A percentile compares a stretch with the other conserved stretches of the same genome.
Evolutionary conservation across 371 early-diverging fungal species (phyloP).

Genomic region (Blakeslea trispora): DNA sequence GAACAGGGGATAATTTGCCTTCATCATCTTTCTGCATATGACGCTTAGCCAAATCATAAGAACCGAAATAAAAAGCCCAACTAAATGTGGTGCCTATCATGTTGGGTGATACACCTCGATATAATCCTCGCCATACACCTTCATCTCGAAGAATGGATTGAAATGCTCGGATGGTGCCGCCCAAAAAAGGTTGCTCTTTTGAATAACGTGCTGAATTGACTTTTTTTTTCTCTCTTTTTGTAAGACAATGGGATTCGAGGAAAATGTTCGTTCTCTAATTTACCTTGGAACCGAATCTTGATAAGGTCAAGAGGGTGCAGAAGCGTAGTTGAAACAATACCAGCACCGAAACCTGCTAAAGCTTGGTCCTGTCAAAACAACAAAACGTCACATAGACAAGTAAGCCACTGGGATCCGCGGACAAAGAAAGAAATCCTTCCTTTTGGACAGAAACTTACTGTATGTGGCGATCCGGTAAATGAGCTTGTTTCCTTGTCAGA

Average conservation of each 20-base stretch:
- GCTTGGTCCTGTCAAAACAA: conserved; percentile 88
- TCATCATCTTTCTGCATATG: conserved; percentile 67
- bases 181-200: conserved; percentile 50
- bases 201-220: conserved; percentile 54
- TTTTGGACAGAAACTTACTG: conserved; percentile 5
- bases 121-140: conserved; percentile 73
- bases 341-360: conserved; percentile 87
- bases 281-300: conserved; percentile 91
- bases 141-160: conserved; percentile 56
- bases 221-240: no score
- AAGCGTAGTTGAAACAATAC: conserved; percentile 76
- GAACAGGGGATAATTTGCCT: conserved; percentile 62
- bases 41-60: conserved; percentile 77
- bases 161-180: conserved; percentile 71
- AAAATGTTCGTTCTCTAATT: no score
- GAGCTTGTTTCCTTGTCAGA: conserved; percentile 5
- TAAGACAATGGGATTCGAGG: no score
- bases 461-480: conserved; percentile 29
- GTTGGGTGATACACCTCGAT: conserved; percentile 89
- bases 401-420: no score
- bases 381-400: no score
- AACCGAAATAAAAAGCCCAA: conserved; percentile 96
- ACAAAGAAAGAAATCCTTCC: no score
- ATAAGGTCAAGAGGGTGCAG: conserved; percentile 93
- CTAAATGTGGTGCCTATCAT: conserved; percentile 90